A percentile compares a stretch with the other conserved stretches of the same genome.
phyloP scores from a whole-genome alignment of 2,329 filamentous ascomycete genomes.

The Monosporascus sp. region DNA sequence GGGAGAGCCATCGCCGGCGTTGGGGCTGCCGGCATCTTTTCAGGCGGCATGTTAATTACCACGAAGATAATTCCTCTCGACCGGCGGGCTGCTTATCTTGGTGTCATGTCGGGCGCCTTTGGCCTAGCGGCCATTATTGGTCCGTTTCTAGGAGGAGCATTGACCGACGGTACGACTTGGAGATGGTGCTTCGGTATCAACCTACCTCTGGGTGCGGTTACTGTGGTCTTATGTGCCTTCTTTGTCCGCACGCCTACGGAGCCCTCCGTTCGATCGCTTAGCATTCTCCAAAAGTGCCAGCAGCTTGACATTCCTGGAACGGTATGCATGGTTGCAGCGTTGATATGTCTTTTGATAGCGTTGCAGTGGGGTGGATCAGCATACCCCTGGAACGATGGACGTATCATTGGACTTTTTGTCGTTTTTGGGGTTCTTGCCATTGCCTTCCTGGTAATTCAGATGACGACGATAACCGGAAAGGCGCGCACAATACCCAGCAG shows the following conservation, averaged over 20 bases:
- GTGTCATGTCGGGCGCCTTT: constrained; percentile 7
- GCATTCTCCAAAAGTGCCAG: not conserved
- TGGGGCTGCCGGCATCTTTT: constrained; percentile 6
- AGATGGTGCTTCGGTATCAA: constrained; percentile 4
- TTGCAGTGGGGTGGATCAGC: constrained; percentile 3
- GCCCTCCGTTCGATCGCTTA: not conserved
- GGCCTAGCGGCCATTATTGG: constrained; percentile 9
- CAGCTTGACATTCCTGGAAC: constrained; percentile 5
- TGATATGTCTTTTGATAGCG: constrained; percentile 1
- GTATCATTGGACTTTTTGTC: constrained; percentile 1
- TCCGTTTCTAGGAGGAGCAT: constrained; percentile 7
- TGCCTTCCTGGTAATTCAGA: not conserved
- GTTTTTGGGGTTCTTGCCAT: not conserved
- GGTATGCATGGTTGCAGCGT: constrained; percentile 3
- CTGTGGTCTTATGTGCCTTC: not conserved
- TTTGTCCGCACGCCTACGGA: not conserved
- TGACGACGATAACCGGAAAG: not conserved
- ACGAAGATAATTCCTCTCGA: constrained; percentile 5
- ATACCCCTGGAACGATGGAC: constrained; percentile 1
- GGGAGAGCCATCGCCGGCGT: constrained; percentile 20
- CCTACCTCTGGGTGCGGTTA: constrained; percentile 1
- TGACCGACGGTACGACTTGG: constrained; percentile 6
- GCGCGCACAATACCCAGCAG: constrained; percentile 3
- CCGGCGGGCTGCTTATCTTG: constrained; percentile 6
- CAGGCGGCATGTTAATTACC: constrained; percentile 6